Conservation (phyloP, 371 early-diverging fungal species). For the Saksenaea vasiformis region DNA sequence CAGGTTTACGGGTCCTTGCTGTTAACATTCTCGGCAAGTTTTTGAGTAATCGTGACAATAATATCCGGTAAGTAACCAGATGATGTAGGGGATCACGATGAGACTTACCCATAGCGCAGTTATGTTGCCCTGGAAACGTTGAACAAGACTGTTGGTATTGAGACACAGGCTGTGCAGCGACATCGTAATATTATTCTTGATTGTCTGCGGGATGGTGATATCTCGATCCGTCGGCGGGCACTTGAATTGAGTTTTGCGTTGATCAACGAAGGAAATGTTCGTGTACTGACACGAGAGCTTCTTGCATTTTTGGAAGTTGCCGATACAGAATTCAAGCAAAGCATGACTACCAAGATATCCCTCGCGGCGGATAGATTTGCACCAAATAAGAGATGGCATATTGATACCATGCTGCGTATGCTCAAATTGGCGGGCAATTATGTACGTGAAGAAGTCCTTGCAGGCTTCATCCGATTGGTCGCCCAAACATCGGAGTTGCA, state of each 20-base stretch:
- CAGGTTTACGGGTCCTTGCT: slow-evolving; percentile 89
- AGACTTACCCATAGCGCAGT: slow-evolving; percentile 34
- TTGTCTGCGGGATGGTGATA: slow-evolving; percentile 94
- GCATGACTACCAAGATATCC: slow-evolving; percentile 88
- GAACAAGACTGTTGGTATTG: slow-evolving; percentile 85
- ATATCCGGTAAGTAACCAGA: slow-evolving; percentile 73
- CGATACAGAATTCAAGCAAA: slow-evolving; percentile 88
- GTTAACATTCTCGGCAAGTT: slow-evolving; percentile 97
- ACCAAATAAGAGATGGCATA: slow-evolving; percentile 95
- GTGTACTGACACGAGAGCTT: slow-evolving; percentile 91
- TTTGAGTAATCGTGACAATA: slow-evolving; percentile 93
- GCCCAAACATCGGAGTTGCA: slow-evolving; percentile 79
- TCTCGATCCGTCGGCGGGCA: slow-evolving; percentile 96
- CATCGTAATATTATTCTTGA: slow-evolving; percentile 95
- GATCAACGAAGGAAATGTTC: slow-evolving; percentile 90
- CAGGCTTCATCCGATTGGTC: slow-evolving; percentile 69
- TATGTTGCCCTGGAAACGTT: slow-evolving; percentile 96
- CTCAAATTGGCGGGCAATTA: slow-evolving; percentile 78
- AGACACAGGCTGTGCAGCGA: slow-evolving; percentile 94
- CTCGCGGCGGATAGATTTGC: slow-evolving; percentile 86
- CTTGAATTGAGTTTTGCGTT: slow-evolving; percentile 94
- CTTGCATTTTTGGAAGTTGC: slow-evolving; percentile 90
- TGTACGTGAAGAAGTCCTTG: slow-evolving; percentile 74
- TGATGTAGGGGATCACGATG: neutral
- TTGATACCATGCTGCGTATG: slow-evolving; percentile 92